These are phyloP conservation scores for Prunus fruticosa DNA, from an alignment of 306 rosid genomes.

Conservation along the genomic window DNA sequence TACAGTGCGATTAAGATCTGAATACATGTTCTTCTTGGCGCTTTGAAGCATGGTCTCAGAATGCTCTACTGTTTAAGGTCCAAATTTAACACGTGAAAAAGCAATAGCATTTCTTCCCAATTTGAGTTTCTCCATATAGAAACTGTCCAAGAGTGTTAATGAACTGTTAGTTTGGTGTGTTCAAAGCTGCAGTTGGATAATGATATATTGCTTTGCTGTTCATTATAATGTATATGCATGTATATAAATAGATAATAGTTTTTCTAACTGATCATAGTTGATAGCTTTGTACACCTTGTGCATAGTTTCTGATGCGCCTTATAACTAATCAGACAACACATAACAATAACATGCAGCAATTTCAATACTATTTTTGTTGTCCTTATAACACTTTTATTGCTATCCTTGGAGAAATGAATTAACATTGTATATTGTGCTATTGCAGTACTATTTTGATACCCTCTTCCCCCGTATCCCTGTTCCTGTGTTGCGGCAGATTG, in stretches of 20 bases:
- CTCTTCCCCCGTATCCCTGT: constrained; percentile 98
- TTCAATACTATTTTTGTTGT: constrained; percentile 5
- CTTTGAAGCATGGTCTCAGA: constrained; percentile 10
- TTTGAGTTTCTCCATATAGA: not conserved
- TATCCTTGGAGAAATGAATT: constrained; percentile 19
- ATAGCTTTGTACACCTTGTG: not conserved
- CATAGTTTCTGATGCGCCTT: not conserved
- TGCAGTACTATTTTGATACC: constrained; percentile 98
- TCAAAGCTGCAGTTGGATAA: not conserved
- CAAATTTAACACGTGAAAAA: constrained; percentile 14
- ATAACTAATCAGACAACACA: not conserved
- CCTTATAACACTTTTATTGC: not conserved
- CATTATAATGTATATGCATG: not conserved
- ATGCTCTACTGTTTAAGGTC: constrained; percentile 19
- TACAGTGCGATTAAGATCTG: constrained; percentile 8
- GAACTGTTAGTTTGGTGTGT: not conserved
- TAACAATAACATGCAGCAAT: not conserved
- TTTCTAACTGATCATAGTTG: not conserved
- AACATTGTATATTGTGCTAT: constrained; percentile 25
- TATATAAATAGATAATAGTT: not conserved
- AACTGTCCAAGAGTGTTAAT: not conserved
- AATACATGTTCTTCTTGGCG: constrained; percentile 17
- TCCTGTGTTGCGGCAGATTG: constrained; percentile 91
- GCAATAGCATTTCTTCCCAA: not conserved
- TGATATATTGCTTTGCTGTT: not conserved